Conservation (phyloP, 2,329 filamentous ascomycete genomes). For the Aspergillus tubingensis region DNA sequence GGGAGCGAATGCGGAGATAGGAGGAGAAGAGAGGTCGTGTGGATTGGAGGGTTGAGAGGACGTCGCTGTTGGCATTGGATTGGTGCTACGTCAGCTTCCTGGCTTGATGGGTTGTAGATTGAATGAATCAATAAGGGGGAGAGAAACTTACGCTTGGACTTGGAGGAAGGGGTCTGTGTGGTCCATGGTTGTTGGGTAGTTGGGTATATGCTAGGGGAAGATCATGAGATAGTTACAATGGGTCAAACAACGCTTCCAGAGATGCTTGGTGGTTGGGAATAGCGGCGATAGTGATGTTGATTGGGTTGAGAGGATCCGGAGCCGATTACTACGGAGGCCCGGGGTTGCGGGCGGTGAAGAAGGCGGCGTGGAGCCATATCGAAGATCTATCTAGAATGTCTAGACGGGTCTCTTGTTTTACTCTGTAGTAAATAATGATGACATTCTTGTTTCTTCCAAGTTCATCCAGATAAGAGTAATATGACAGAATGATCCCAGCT, state of each 20-base stretch:
- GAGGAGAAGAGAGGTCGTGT: constrained; percentile 88
- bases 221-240: neutral
- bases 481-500: constrained; percentile 9
- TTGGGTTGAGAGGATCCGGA: neutral
- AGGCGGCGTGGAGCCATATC: neutral
- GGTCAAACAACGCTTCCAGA: neutral
- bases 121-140: neutral
- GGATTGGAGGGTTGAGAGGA: constrained; percentile 76
- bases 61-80: constrained; percentile 64
- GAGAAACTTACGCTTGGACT: constrained; percentile 46
- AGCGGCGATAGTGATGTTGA: neutral
- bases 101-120: neutral
- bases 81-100: constrained; percentile 13
- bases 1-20: constrained; percentile 91
- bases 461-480: neutral
- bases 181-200: constrained; percentile 32
- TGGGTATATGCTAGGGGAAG: neutral
- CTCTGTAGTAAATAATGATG: neutral
- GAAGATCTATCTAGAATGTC: neutral
- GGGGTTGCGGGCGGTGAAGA: neutral
- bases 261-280: neutral
- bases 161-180: constrained; percentile 50
- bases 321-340: neutral
- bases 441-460: neutral
- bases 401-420: neutral